Evolutionary conservation across 495 filamentous ascomycete genomes (phyloP), one percentile per base, ranked within the genome.

Genomic region (Penicillium egyptiacum): DNA sequence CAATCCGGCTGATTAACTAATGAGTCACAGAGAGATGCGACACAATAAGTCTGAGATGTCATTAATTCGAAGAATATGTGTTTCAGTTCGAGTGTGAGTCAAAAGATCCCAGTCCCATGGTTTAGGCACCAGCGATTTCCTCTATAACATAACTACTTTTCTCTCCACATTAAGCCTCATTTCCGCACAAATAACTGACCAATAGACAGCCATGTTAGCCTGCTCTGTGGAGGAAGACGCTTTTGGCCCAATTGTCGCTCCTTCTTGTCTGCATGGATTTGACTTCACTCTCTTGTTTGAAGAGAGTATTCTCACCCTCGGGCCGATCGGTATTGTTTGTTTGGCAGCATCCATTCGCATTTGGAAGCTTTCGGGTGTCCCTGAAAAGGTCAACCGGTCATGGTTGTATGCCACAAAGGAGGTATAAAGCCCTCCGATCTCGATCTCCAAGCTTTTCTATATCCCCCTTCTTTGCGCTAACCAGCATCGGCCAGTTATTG

Each of bases 281-380:
- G 64, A 67, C 33, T 67, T 67, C 11, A 67, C 61, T 14, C 55
- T 67, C 1, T 47, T 64, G 9, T 67, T 67, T 16, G 64, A 67
- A 44, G 58, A 67, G 28, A 45, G 28, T 8, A 59, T 67, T 17
- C 55, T 67, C 19, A 40, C 43, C 2, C 26, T 59, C 30, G 8
- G 61, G 2, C 61, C 58, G 4, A 30, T 63, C 7, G 16, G 20
- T 5, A 1, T 66, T 5, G 35, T 61, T 17, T 57, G 19, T 35
- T 14, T 58, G 7, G 17, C 48, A 11, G 57, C 39, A 14, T 28
- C 28, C 12, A 8, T 55, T 4, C 59, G 59, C 8, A 22, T 62
- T 23, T 60, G 53, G 53, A 53, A 22, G 11, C 59, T 67, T 16
- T 47, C 14, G 12, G 8, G 11, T 5, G 53, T 46, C 3, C 41